These are phyloP conservation scores for Aquilaria malaccensis DNA, from an alignment of 345 rosid genomes.

Conservation along the genomic window DNA sequence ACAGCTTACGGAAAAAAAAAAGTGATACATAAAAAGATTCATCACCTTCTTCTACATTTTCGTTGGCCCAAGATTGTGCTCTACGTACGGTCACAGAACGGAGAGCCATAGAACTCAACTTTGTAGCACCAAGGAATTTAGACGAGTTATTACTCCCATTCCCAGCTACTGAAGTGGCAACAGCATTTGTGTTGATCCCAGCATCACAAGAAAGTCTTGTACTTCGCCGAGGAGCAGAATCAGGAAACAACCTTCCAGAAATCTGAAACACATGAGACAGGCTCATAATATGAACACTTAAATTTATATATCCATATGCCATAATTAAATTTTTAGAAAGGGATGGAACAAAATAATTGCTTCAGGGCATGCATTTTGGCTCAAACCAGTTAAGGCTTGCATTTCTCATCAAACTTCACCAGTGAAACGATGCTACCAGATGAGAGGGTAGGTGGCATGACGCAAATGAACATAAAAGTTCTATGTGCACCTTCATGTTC, in stretches of 20 bases:
- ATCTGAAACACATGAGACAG: conserved; percentile 42
- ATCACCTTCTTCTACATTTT: conserved; percentile 86
- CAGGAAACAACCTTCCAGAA: conserved; percentile 95
- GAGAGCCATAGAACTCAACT: conserved; percentile 60
- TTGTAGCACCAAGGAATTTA: conserved; percentile 78
- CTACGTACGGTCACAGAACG: conserved; percentile 88
- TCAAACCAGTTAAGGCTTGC: not conserved
- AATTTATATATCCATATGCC: not conserved
- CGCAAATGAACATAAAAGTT: not conserved
- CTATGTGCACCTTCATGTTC: not conserved
- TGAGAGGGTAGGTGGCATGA: too few relatives aligned
- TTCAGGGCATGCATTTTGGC: too few relatives aligned
- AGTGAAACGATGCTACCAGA: not conserved
- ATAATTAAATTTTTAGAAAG: too few relatives aligned
- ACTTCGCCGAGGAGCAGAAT: conserved; percentile 90
- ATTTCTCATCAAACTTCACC: not conserved
- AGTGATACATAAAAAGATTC: conserved; percentile 12
- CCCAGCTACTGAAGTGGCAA: conserved; percentile 44
- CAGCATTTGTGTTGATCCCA: conserved; percentile 45
- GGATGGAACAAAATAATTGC: too few relatives aligned
- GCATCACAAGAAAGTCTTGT: conserved; percentile 76
- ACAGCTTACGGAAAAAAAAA: not conserved
- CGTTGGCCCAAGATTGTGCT: conserved; percentile 86
- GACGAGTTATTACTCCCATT: conserved; percentile 66
- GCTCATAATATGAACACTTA: conserved; percentile 1